Evolutionary conservation across 345 rosid genomes (phyloP), one percentile per base, ranked within the genome.

Genomic region (Excoecaria cochinchinensis): DNA sequence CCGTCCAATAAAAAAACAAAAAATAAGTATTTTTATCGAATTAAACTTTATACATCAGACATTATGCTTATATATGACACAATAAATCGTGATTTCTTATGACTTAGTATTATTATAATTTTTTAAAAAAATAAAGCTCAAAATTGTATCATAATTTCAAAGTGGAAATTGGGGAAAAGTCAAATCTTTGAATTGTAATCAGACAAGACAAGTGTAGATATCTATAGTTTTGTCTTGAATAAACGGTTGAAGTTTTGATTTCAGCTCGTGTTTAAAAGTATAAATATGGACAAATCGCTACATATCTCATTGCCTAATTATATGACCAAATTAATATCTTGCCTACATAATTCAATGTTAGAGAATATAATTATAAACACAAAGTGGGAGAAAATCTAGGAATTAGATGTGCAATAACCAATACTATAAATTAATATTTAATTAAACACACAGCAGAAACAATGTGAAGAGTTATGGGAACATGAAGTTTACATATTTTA

Each of bases 381-480:
- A 19, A 67, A n/a, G 47, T 19, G 13, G 24, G 69, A 66, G 13
- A 42, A 74, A 76, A 84, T 76, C 79, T 42, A 67, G 44, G 69
- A 84, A 71, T 76, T 66, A 7, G 78, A 58, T 70, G 72, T 19
- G 24, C 36, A 73, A 70, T 51, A 67, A 65, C 67, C 51, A 42
- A 73, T 40, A 65, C n/a, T n/a, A 76, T 65, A 25, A 25, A 61
- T 25, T 8, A 69, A 40, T 4, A 9, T n/a, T 63, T 11, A 73
- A 72, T 31, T 8, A 74, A 62, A 69, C 44, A 76, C 72, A 73
- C 74, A 74, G 19, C 36, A 5, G 57, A 79, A 77, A 68, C 80
- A 70, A 76, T 67, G 66, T 50, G 70, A 76, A 75, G 62, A 65
- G 70, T 73, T 71, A n/a, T 38, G 80, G 80, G 42, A 77, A 71